These are phyloP conservation scores for Skeletonema marinoi DNA, from an alignment of 108 stramenopile genomes.

Conservation along the genomic window DNA sequence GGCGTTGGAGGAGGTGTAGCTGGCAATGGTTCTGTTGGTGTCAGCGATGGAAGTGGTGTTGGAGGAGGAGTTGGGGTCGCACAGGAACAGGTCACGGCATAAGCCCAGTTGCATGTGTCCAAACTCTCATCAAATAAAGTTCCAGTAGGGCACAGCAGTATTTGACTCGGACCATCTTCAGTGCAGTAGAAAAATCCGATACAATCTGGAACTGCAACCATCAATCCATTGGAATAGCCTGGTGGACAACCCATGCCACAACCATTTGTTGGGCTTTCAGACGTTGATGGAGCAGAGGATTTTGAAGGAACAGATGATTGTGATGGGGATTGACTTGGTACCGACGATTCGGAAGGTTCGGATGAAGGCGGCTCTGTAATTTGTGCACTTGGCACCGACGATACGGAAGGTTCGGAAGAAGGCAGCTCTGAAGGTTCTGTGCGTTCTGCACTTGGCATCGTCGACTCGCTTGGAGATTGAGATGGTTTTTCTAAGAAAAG, in stretches of 20 bases:
- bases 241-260: conserved; percentile 9
- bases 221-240: background rate
- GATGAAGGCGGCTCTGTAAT: too few relatives aligned
- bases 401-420: too few relatives aligned
- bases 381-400: too few relatives aligned
- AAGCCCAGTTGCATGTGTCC: conserved; percentile 20
- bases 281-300: conserved; percentile 13
- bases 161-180: background rate
- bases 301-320: conserved; percentile 8
- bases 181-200: conserved; percentile 11
- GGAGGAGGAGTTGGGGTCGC: background rate
- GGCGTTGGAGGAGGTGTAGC: background rate
- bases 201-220: conserved; percentile 18
- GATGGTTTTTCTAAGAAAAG: background rate
- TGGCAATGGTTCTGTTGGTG: background rate
- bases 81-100: conserved; percentile 7
- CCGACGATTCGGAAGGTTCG: background rate
- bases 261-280: background rate
- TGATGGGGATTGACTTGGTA: conserved; percentile 4
- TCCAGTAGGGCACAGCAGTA: conserved; percentile 1
- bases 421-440: background rate
- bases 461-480: background rate
- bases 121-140: conserved; percentile 10
- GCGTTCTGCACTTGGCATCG: background rate
- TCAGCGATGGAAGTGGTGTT: background rate